A percentile compares a stretch with the other conserved stretches of the same genome.
Conservation (phyloP, 495 filamentous ascomycete genomes). For the Penicillium salamii region DNA sequence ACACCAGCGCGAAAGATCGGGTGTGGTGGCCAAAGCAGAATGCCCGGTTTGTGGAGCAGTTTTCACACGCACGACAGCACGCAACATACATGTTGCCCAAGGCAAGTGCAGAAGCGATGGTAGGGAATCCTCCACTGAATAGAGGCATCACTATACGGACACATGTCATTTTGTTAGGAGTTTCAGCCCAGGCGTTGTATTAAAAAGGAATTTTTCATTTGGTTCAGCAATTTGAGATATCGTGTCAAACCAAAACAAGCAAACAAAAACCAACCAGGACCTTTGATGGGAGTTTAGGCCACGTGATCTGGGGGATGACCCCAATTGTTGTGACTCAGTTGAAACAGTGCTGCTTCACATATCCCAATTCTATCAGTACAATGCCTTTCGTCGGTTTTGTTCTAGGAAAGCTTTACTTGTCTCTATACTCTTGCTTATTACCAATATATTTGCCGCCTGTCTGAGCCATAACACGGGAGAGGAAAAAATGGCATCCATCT, state of each 20-base stretch:
- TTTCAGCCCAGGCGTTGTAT: neutral
- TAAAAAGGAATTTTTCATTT: neutral
- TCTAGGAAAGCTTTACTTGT: neutral
- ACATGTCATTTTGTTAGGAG: neutral
- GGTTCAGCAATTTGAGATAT: neutral
- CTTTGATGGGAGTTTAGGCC: too few relatives aligned
- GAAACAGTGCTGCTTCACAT: neutral
- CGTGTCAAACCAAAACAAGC: too few relatives aligned
- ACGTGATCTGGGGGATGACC: neutral
- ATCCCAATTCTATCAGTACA: neutral
- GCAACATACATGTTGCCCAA: conserved; percentile 83
- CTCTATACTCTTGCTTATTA: conserved; percentile 14
- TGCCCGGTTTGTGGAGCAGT: conserved; percentile 88
- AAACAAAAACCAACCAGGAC: too few relatives aligned
- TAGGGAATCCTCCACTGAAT: conserved; percentile 29
- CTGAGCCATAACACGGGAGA: conserved; percentile 4
- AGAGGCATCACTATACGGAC: neutral
- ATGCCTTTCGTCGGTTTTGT: neutral
- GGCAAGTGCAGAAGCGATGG: conserved; percentile 75
- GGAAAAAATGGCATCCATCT: conserved; percentile 81
- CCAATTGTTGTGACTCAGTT: conserved; percentile 9
- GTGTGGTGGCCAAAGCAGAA: conserved; percentile 78
- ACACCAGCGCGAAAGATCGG: conserved; percentile 92
- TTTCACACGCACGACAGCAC: conserved; percentile 86
- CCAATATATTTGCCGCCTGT: conserved; percentile 9